A percentile compares a stretch with the other conserved stretches of the same genome.
Evolutionary conservation across 192 early-diverging fungal genomes (phyloP).

Genomic region (Piromyces sp.): DNA sequence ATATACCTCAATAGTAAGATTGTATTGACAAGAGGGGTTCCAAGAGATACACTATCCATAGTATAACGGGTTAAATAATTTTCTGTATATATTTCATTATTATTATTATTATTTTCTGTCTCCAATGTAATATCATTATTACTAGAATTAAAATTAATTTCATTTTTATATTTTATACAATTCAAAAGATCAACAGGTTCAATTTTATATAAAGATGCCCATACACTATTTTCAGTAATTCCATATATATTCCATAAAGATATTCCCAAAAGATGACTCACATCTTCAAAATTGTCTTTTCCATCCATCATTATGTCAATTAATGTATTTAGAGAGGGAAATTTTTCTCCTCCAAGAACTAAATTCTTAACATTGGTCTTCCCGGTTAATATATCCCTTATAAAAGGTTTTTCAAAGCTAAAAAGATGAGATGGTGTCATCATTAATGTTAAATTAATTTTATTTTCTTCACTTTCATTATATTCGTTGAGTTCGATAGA

Average conservation of each 20-base stretch:
- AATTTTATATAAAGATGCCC: neutral
- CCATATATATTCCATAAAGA: neutral
- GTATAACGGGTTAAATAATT: neutral
- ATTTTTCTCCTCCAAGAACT: neutral
- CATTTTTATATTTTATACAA: neutral
- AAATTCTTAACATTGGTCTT: neutral
- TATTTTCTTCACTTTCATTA: neutral
- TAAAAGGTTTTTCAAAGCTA: neutral
- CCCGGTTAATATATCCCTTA: neutral
- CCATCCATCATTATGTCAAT: neutral
- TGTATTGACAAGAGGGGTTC: neutral
- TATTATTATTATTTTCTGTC: too few species aligned
- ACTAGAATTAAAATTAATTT: neutral
- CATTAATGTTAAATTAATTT: neutral
- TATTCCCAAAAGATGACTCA: neutral
- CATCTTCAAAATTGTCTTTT: neutral
- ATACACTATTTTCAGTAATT: neutral
- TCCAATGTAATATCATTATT: too few species aligned
- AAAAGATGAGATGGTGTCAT: neutral
- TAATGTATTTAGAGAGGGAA: neutral
- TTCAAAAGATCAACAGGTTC: neutral
- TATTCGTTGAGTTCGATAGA: neutral
- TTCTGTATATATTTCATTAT: too few species aligned
- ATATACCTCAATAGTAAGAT: neutral
- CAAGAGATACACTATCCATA: neutral